A percentile compares a stretch with the other conserved stretches of the same genome.
Conservation (phyloP, 441 rosid species). For the Brassica hybrid region DNA sequence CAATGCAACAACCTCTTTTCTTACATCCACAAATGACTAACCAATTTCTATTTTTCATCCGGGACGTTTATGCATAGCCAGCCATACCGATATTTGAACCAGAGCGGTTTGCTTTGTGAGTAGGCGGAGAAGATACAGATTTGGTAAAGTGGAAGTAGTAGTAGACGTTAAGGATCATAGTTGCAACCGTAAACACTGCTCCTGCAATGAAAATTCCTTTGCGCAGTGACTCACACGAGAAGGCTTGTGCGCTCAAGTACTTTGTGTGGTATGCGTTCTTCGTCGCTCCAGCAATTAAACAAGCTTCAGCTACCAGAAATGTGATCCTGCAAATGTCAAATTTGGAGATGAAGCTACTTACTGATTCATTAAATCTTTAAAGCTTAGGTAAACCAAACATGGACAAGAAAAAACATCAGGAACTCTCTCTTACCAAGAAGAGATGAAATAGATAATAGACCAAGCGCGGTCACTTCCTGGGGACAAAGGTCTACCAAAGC, state of each 20-base stretch:
- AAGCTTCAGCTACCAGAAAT: slow-evolving; percentile 89
- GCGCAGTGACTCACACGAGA: slow-evolving; percentile 81
- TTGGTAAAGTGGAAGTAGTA: slow-evolving; percentile 85
- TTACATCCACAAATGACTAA: slow-evolving; percentile 35
- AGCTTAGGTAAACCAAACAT: not conserved
- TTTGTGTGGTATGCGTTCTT: slow-evolving; percentile 95
- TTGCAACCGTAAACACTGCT: slow-evolving; percentile 81
- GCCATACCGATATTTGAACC: slow-evolving; percentile 76
- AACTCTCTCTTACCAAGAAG: slow-evolving; percentile 74
- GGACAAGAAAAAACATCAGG: not conserved
- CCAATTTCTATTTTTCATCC: not conserved
- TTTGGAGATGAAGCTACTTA: not conserved
- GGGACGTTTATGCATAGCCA: slow-evolving; percentile 56
- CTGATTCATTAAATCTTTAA: not conserved
- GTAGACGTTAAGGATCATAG: slow-evolving; percentile 85
- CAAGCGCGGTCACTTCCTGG: slow-evolving; percentile 90
- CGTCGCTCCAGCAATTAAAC: slow-evolving; percentile 85
- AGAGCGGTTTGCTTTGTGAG: slow-evolving; percentile 61
- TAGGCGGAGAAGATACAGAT: slow-evolving; percentile 61
- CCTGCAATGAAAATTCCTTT: slow-evolving; percentile 92
- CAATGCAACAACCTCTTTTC: slow-evolving; percentile 25
- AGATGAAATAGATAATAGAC: slow-evolving; percentile 84
- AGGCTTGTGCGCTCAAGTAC: slow-evolving; percentile 76
- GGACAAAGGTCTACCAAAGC: slow-evolving; percentile 81
- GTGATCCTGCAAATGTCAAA: slow-evolving; percentile 57